Evolutionary conservation across 169 alveolate genomes (phyloP), one percentile per base, ranked within the genome.

Genomic region (Cryptosporidium sp.): DNA sequence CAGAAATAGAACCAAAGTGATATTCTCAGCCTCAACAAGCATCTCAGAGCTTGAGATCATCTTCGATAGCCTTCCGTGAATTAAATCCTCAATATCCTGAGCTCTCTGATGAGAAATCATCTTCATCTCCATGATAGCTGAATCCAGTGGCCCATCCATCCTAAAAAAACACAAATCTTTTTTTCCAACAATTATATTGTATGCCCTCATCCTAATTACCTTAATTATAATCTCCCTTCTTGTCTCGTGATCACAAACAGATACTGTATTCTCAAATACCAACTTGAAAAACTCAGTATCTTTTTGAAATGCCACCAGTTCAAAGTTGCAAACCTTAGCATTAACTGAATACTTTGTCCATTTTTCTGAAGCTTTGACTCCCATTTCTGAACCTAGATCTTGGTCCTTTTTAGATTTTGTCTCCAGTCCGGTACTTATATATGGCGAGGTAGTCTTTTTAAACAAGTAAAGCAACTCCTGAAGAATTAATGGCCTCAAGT

Each of bases 11-110:
- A 80, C 69, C 23, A 80, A 8, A 5, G 74, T 48, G 10, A 80
- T 10, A 1, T 48, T 31, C 18, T 41, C 62, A 43, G 80, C 89
- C n/a, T 59, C 75, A 9, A 80, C 50, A 29, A 80, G 52, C 68
- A 80, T n/a, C 75, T 80, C 80, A 8, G 89, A 80, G 21, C 69
- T 62, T 9, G 75, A 80, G 12, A 39, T 45, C 23, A 80, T 10
- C 16, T 26, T 80, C 9, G 29, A 23, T 1, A 61, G 50, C 26
- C 55, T 80, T 43, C 70, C 65, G 6, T 41, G 65, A 14, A 62
- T n/a, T 0, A 62, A 39, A 33, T 65, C 80, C 2, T 80, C 55
- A 6, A 62, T 16, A n/a, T 37, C 33, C 31, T 62, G 41, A 9
- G 23, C 67, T 48, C 55, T 43, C 31, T 65, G 65, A 21, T 65